Conservation (phyloP, 768 basidiomycete genomes). For the Chlorophyllum brunneum region DNA sequence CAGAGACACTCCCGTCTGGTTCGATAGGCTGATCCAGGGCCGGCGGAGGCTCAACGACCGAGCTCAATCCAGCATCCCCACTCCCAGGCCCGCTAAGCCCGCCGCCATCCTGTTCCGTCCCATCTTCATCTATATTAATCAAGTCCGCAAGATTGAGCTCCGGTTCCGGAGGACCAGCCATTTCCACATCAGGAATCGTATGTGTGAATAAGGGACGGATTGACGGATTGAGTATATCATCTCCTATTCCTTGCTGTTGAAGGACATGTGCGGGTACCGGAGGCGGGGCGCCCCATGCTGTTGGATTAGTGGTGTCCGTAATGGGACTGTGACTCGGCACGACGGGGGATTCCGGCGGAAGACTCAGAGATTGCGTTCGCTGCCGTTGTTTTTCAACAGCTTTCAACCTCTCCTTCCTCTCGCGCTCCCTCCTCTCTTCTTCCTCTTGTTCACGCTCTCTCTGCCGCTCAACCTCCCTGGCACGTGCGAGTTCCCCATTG, state of each 20-base stretch:
- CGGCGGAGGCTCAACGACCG: conserved; percentile 9
- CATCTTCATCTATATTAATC: conserved; percentile 74
- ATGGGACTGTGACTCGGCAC: conserved; percentile 37
- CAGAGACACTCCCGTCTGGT: background rate
- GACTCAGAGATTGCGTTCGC: conserved; percentile 54
- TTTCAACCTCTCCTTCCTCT: conserved; percentile 60
- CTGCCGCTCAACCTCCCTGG: conserved; percentile 53
- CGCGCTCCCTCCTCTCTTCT: conserved; percentile 67
- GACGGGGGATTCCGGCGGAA: conserved; percentile 70
- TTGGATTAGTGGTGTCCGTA: conserved; percentile 14
- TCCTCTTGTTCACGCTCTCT: conserved; percentile 62
- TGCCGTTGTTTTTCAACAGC: conserved; percentile 37
- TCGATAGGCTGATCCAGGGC: conserved; percentile 8
- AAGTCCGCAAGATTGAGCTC: conserved; percentile 73
- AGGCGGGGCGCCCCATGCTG: conserved; percentile 60
- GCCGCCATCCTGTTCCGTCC: conserved; percentile 28
- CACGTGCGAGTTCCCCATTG: conserved; percentile 39
- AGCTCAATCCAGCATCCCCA: conserved; percentile 15
- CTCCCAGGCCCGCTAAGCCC: background rate
- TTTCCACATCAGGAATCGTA: conserved; percentile 32
- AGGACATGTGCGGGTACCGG: conserved; percentile 48
- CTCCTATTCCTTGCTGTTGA: conserved; percentile 19
- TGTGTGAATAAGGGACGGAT: conserved; percentile 26
- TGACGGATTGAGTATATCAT: conserved; percentile 13
- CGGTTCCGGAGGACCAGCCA: conserved; percentile 36